phyloP scores from a whole-genome alignment of 1,139 yeast species.

The Spencermartinsiella ligniputridi region DNA sequence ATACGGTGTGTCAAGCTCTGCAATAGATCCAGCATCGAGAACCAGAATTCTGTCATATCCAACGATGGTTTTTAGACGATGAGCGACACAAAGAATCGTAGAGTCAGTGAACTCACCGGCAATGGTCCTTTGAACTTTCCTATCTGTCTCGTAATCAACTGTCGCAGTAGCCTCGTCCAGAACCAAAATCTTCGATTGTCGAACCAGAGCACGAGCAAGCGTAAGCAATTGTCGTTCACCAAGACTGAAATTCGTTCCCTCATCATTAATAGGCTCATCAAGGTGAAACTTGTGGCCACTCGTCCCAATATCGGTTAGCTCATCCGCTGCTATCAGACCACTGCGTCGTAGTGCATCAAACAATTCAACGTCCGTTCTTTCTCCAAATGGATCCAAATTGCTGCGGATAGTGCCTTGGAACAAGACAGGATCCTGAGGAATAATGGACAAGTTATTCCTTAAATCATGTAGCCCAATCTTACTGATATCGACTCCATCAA shows the following conservation, averaged over 20 bases:
- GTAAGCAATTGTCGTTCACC: constrained; percentile 78
- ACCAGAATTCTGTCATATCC: constrained; percentile 65
- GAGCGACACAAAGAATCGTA: constrained; percentile 79
- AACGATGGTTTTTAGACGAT: constrained; percentile 66
- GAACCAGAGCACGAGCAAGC: constrained; percentile 71
- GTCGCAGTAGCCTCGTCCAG: constrained; percentile 84
- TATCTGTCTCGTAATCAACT: constrained; percentile 77
- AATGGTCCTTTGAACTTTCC: constrained; percentile 63
- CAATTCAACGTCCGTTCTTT: constrained; percentile 47
- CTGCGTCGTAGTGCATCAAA: constrained; percentile 55
- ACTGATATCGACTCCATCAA: constrained; percentile 60
- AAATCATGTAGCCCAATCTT: constrained; percentile 53
- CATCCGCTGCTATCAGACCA: constrained; percentile 50
- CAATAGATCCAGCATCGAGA: constrained; percentile 58
- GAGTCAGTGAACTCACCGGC: constrained; percentile 57
- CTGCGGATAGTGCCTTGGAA: constrained; percentile 62
- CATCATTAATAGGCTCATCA: constrained; percentile 65
- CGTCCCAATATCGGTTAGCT: constrained; percentile 32
- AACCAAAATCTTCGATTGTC: constrained; percentile 62
- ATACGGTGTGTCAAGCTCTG: constrained; percentile 49
- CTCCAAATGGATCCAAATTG: constrained; percentile 64
- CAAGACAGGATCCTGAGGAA: constrained; percentile 76
- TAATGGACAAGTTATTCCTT: constrained; percentile 59
- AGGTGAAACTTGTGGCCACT: constrained; percentile 63
- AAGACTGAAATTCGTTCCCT: constrained; percentile 68